Percentiles rank a stretch among this genome's conserved stretches.
Conservation (phyloP, 208 protist genomes). For the Lotmaria passim region DNA sequence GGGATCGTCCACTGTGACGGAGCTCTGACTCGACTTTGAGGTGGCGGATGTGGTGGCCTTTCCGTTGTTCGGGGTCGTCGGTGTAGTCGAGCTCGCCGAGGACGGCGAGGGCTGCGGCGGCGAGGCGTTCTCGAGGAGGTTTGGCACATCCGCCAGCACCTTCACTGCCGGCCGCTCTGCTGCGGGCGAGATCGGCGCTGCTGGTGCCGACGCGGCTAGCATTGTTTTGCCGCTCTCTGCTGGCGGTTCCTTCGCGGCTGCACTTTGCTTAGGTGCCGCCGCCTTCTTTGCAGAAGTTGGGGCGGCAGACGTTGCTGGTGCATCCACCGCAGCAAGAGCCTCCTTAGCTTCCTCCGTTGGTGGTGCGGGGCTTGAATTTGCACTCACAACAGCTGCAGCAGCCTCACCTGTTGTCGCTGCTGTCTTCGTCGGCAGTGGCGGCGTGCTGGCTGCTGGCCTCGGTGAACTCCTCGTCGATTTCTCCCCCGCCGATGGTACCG, state of each 20-base stretch:
- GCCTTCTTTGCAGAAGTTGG: too few species aligned
- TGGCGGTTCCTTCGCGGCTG: neutral
- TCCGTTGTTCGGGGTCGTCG: neutral
- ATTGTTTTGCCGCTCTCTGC: neutral
- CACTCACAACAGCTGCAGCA: neutral
- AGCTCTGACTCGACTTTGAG: conserved; percentile 11
- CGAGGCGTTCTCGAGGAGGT: neutral
- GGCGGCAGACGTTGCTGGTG: neutral
- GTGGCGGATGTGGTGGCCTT: neutral
- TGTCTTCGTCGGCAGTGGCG: too few species aligned
- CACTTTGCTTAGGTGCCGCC: neutral
- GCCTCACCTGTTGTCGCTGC: too few species aligned
- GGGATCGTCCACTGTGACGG: conserved; percentile 1
- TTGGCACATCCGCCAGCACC: neutral
- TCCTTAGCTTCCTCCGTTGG: too few species aligned
- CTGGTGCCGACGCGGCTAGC: too few species aligned
- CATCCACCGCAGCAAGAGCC: neutral
- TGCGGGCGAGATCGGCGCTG: neutral
- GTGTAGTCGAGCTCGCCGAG: neutral
- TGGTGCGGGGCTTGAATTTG: too few species aligned
- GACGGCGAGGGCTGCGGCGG: conserved; percentile 8
- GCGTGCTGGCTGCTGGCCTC: too few species aligned
- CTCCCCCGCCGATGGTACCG: too few species aligned
- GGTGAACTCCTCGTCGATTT: too few species aligned
- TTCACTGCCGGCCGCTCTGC: neutral